These are phyloP conservation scores for Aspergillus chevalieri DNA, from an alignment of 2,329 filamentous ascomycete genomes.

Conservation along the genomic window DNA sequence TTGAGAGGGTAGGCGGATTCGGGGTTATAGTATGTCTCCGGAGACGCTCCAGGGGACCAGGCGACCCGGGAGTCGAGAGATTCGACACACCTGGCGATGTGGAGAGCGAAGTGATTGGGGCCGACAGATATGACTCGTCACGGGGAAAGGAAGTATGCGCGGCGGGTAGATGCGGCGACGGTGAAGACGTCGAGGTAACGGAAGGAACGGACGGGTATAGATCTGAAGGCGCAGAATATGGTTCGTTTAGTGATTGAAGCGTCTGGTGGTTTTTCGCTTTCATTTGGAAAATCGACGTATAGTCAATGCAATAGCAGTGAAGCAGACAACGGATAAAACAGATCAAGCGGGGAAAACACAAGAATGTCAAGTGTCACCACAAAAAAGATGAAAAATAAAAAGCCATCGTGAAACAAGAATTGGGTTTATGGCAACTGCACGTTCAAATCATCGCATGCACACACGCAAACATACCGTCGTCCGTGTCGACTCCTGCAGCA, in stretches of 20 bases:
- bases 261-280: background rate
- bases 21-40: constrained; percentile 21
- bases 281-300: background rate
- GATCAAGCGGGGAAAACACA: no score
- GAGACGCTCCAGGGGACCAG: constrained; percentile 22
- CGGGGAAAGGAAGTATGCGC: constrained; percentile 16
- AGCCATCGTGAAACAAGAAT: no score
- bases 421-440: no score
- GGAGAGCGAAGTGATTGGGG: constrained; percentile 27
- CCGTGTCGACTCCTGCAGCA: constrained; percentile 44
- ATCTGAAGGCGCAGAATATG: constrained; percentile 23
- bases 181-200: constrained; percentile 33
- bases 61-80: constrained; percentile 29
- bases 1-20: constrained; percentile 25
- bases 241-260: background rate
- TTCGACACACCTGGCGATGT: constrained; percentile 33
- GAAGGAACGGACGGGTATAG: constrained; percentile 32
- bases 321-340: no score
- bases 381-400: no score
- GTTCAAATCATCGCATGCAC: no score
- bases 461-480: constrained; percentile 25
- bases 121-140: constrained; percentile 26
- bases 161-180: constrained; percentile 23
- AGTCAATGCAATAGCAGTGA: background rate
- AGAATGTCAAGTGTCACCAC: no score